These are phyloP conservation scores for Candida ficus DNA, from an alignment of 805 yeast species.

Conservation along the genomic window DNA sequence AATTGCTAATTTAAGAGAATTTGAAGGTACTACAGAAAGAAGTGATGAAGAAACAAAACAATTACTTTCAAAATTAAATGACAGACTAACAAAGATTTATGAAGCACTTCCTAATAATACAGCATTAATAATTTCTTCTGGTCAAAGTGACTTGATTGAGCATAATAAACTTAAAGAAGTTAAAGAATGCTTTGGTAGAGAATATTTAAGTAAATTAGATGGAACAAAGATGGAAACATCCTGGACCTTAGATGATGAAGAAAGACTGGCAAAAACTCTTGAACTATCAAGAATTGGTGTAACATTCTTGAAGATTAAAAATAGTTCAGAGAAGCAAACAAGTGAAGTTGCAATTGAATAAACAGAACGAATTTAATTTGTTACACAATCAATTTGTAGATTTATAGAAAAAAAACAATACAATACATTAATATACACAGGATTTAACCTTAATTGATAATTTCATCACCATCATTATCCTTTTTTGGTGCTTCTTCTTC, in stretches of 20 bases:
- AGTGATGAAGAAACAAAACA: conserved; percentile 12
- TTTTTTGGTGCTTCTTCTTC: not conserved
- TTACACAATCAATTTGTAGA: too few relatives aligned
- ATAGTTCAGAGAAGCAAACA: not conserved
- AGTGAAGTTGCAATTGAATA: conserved; percentile 4
- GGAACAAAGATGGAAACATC: conserved; percentile 31
- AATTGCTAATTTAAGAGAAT: conserved; percentile 52
- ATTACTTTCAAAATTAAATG: conserved; percentile 30
- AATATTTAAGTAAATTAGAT: conserved; percentile 30
- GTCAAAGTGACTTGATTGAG: conserved; percentile 52
- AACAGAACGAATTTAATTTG: not conserved
- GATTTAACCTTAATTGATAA: conserved; percentile 5
- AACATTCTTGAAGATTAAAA: conserved; percentile 47
- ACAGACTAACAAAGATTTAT: conserved; percentile 44
- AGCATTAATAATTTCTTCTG: conserved; percentile 54
- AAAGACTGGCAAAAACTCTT: conserved; percentile 42
- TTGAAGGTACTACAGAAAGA: conserved; percentile 23
- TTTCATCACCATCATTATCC: conserved; percentile 22
- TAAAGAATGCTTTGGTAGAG: conserved; percentile 38
- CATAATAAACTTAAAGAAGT: conserved; percentile 41
- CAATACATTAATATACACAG: too few relatives aligned
- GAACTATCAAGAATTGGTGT: conserved; percentile 55
- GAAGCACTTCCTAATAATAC: conserved; percentile 52
- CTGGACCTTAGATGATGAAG: conserved; percentile 51
- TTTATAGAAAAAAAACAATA: not conserved